These are phyloP conservation scores for Vitis hybrid DNA, from an alignment of 177 flowering plant genomes.

Conservation along the genomic window DNA sequence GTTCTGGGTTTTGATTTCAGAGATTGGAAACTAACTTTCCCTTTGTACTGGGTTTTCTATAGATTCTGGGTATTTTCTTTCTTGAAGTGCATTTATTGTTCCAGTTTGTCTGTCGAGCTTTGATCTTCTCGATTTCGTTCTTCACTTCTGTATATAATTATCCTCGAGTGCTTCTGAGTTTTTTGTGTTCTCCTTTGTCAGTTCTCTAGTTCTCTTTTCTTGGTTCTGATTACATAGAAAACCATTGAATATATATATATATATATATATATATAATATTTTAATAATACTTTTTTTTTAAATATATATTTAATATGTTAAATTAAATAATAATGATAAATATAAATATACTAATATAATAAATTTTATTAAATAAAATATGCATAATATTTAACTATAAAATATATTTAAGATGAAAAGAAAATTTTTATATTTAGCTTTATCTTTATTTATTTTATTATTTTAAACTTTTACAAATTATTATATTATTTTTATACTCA, in stretches of 20 bases:
- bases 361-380: too few species aligned
- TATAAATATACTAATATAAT: too few species aligned
- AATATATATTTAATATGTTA: too few species aligned
- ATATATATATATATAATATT: too few species aligned
- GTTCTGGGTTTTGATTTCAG: constrained; percentile 17
- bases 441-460: too few species aligned
- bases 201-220: constrained; percentile 8
- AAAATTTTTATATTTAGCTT: too few species aligned
- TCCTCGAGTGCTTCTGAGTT: neutral
- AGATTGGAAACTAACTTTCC: neutral
- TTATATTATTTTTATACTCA: too few species aligned
- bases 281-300: too few species aligned
- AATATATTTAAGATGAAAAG: too few species aligned
- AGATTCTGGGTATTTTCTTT: neutral
- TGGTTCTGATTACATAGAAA: constrained; percentile 63
- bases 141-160: neutral
- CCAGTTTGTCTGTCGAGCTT: neutral
- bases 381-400: too few species aligned
- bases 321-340: too few species aligned
- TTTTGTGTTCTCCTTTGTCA: neutral
- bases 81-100: neutral
- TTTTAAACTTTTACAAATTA: too few species aligned
- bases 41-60: neutral
- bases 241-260: constrained; percentile 20
- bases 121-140: neutral